Base-by-base conservation (phyloP, 306 rosid genomes). In the Dryas octopetala region DNA sequence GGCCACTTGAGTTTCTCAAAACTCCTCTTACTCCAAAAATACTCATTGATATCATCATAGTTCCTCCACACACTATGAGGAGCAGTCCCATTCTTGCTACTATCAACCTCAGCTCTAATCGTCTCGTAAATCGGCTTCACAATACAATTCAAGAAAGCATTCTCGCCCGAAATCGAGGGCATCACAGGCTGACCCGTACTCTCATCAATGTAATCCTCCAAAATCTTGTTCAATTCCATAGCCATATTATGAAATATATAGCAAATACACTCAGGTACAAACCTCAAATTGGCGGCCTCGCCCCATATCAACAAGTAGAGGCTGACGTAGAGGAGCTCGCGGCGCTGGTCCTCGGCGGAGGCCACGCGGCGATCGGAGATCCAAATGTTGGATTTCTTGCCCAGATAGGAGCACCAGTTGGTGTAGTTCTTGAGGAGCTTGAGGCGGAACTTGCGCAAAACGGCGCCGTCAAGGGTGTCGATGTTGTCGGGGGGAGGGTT, bases 1-100 rank as follows among this genome's bases (percentile, higher is more conserved):
- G 98, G 98, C 98, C 98, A 95, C 72, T 81, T 87, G 4, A 95
- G 94, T 87, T 90, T 91, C 80, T 95, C 86, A 80, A 95, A 95
- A 68, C 98, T 91, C 80, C 97, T 78, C 78, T 57, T 91, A 72
- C 89, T 91, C 98, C 96, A 95, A 70, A 95, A 95, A 58, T 95
- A 95, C 74, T 95, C 98, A 44, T 95, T 95, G 8, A 95, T 88
- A 71, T 95, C 97, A 57, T 95, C 98, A 66, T 95, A 95, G 72
- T 95, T 95, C 77, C 98, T 84, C 98, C 98, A 95, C 3, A 79
- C 91, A 73, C 91, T 82, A 62, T 95, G 97, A 38, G 96, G 93
- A 32, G 91, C 95, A 54, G 92, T 90, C 4, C 97, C 98, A 75
- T 91, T 85, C 76, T 81, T 83, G 76, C 97, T 90, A 41, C 81